Evolutionary conservation across 139 green algal species (phyloP).

Genomic region (Mesotaenium endlicherianum): DNA sequence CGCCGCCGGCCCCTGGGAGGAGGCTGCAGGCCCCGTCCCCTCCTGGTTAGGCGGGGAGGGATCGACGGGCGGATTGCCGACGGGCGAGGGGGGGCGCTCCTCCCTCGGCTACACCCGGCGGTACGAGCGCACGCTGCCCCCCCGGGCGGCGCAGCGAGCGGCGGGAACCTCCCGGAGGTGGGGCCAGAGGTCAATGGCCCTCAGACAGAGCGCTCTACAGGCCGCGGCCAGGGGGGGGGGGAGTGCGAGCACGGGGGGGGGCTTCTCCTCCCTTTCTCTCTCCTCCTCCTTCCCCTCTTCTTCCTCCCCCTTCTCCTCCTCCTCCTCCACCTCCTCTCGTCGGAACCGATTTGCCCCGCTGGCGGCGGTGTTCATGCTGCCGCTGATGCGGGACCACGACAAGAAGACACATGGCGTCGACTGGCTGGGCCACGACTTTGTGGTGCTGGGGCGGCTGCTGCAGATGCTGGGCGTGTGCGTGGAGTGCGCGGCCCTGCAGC

Average conservation of each 20-base stretch:
- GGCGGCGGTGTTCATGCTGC: conserved; percentile 43
- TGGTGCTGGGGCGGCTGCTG: conserved; percentile 74
- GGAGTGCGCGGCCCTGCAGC: neutral
- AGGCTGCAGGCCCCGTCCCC: too few species aligned
- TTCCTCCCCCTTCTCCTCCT: neutral
- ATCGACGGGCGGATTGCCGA: too few species aligned
- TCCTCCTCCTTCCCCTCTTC: neutral
- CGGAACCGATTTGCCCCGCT: conserved; percentile 6
- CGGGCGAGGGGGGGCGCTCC: too few species aligned
- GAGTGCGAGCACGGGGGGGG: too few species aligned
- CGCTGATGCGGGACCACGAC: conserved; percentile 43
- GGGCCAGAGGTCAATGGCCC: too few species aligned
- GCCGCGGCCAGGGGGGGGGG: too few species aligned
- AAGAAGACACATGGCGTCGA: conserved; percentile 72
- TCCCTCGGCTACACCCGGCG: too few species aligned
- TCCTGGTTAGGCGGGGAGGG: too few species aligned
- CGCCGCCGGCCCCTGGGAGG: too few species aligned
- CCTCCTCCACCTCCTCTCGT: neutral
- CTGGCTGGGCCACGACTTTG: conserved; percentile 68
- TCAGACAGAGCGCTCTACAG: too few species aligned
- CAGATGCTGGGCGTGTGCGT: conserved; percentile 61
- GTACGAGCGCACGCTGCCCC: neutral
- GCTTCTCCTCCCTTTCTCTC: neutral
- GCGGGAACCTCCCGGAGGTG: too few species aligned
- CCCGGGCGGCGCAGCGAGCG: neutral